Base-by-base conservation (phyloP, 1,139 yeast species). In the Hanseniaspora gamundiae region DNA sequence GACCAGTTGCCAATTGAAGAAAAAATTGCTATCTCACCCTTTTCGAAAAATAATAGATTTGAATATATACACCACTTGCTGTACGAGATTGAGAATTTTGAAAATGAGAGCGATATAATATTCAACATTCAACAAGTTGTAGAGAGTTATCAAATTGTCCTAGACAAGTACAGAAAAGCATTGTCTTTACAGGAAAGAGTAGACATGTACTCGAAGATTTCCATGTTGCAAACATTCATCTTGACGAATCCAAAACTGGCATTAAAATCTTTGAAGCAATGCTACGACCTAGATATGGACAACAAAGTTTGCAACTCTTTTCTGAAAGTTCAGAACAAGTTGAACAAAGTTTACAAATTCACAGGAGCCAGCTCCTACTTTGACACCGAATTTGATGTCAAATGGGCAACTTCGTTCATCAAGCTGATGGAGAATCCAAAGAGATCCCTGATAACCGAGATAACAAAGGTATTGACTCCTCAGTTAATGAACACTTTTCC, bases 281-380 rank as follows among this genome's bases (percentile, higher is more conserved):
- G 63, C 46, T 42, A 59, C 14, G 54, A 55, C 5, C 40, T 60
- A 3, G 64, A 60, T 43, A 56, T 58, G 60, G 62, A 58, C 43
- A 54, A 53, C 42, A 47, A 48, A 31, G 56, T 55, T 0, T 60
- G 64, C 42, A 57, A 53, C 39, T 50, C 44, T 11, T 35, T 60
- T 26, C 53, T 55, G 16, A 41, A 53, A 26, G 39, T 58, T 4
- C 49, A 49, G 38, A 53, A 53, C 19, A 53, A 49, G 38, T 38
- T 58, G 35, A 50, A 46, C 39, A 60, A 55, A 40, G 42, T 57
- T 4, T 8, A 17, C 22, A 33, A 33, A 14, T 17, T n/a, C 9
- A 17, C 24, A 11, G 36, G 16, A 2, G 36, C 22, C 17, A 10
- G n/a, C n/a, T 33, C 21, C n/a, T 33, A 33, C 19, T 33, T 33